Conservation (phyloP, 1,284 basidiomycete species). For the Melampsora americana region DNA sequence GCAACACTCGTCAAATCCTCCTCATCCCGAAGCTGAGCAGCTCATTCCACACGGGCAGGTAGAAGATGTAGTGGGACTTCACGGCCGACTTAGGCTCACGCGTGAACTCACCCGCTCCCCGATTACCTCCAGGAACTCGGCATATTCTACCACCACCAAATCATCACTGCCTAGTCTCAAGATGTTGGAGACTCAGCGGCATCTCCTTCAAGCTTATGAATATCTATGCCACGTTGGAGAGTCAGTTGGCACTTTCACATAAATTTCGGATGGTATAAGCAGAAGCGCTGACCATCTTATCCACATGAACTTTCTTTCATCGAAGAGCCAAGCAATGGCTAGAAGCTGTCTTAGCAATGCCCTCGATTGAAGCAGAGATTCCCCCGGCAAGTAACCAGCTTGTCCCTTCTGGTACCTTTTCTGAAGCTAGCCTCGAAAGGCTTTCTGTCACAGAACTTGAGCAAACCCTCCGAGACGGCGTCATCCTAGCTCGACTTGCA, state of each 20-base stretch:
- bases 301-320: slow-evolving; percentile 14
- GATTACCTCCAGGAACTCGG: slow-evolving; percentile 47
- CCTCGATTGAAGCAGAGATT: background rate
- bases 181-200: slow-evolving; percentile 59
- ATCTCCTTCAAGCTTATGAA: slow-evolving; percentile 74
- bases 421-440: slow-evolving; percentile 13
- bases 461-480: slow-evolving; percentile 85
- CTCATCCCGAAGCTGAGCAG: slow-evolving; percentile 44
- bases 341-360: slow-evolving; percentile 46
- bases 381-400: slow-evolving; percentile 10
- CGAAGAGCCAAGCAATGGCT: slow-evolving; percentile 45
- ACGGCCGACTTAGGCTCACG: slow-evolving; percentile 52
- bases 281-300: slow-evolving; percentile 57
- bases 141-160: slow-evolving; percentile 43
- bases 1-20: slow-evolving; percentile 33
- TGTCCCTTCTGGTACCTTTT: background rate
- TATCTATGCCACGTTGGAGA: slow-evolving; percentile 97
- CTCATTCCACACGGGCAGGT: slow-evolving; percentile 48
- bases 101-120: slow-evolving; percentile 49
- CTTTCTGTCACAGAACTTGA: slow-evolving; percentile 80
- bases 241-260: slow-evolving; percentile 67
- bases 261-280: slow-evolving; percentile 55
- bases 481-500: slow-evolving; percentile 88
- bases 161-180: slow-evolving; percentile 51
- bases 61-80: slow-evolving; percentile 52